Conservation (phyloP, 768 basidiomycete species). For the Xanthoconium stramineum region DNA sequence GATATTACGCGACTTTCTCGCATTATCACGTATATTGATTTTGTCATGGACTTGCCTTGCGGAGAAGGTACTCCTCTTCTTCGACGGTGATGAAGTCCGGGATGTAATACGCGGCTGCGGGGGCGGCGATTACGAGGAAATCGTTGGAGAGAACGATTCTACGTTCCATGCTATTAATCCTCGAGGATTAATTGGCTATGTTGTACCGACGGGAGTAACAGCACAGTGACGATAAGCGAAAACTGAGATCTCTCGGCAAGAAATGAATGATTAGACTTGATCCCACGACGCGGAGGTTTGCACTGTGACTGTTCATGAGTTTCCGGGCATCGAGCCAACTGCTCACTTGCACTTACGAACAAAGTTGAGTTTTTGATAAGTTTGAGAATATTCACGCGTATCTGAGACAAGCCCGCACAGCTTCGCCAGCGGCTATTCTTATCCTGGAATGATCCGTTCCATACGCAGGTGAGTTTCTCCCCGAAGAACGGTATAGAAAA, state of each 20-base stretch:
- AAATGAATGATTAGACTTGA: neutral
- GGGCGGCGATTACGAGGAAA: conserved; percentile 24
- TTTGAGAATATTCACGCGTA: neutral
- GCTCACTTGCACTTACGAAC: neutral
- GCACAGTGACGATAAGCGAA: neutral
- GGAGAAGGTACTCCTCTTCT: conserved; percentile 74
- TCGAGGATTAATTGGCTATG: conserved; percentile 4
- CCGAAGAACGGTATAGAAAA: neutral
- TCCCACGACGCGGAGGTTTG: conserved; percentile 20
- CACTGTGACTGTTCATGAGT: neutral
- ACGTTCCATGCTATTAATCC: conserved; percentile 9
- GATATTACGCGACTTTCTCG: neutral
- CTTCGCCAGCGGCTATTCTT: neutral
- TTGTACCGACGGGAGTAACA: neutral
- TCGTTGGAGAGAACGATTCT: conserved; percentile 5
- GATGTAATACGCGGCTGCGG: conserved; percentile 57
- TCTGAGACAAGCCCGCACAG: neutral
- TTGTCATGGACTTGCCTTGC: conserved; percentile 52
- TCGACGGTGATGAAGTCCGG: conserved; percentile 73
- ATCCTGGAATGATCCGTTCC: neutral
- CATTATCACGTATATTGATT: neutral
- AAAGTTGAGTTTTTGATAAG: conserved; percentile 1
- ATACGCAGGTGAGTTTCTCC: neutral
- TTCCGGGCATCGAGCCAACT: neutral
- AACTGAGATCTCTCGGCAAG: neutral